Evolutionary conservation across 2,329 filamentous ascomycete species (phyloP).

Genomic region (Penicillium sp.): DNA sequence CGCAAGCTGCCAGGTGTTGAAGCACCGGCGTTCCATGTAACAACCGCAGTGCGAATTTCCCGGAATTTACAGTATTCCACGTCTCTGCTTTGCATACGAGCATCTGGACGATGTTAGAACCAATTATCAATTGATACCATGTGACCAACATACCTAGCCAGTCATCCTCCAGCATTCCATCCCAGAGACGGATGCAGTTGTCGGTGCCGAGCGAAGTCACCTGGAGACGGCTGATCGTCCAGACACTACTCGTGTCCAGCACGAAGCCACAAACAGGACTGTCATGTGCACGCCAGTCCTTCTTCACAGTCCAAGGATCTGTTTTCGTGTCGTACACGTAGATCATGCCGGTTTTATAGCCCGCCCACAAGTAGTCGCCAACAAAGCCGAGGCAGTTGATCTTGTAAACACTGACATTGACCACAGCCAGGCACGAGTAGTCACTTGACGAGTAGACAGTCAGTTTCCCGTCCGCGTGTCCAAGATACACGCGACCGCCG

Average conservation of each 20-base stretch:
- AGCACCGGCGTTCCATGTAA: conserved; percentile 98
- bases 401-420: conserved; percentile 90
- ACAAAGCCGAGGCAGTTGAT: conserved; percentile 82
- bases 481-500: conserved; percentile 77
- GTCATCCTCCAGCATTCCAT: conserved; percentile 87
- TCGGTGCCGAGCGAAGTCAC: conserved; percentile 84
- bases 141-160: conserved; percentile 63
- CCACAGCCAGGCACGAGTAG: conserved; percentile 69
- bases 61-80: conserved; percentile 80
- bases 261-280: conserved; percentile 73
- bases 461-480: conserved; percentile 88
- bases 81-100: conserved; percentile 79
- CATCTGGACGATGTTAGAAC: conserved; percentile 50
- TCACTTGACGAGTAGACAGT: conserved; percentile 81
- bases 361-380: conserved; percentile 82
- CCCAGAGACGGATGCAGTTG: conserved; percentile 80
- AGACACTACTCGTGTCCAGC: conserved; percentile 75
- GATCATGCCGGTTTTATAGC: conserved; percentile 88
- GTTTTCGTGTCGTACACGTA: conserved; percentile 83
- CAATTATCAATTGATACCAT: background rate
- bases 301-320: conserved; percentile 83
- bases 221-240: conserved; percentile 77
- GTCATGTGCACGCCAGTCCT: conserved; percentile 91
- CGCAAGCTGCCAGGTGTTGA: conserved; percentile 80
- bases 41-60: conserved; percentile 70